Conservation (phyloP, 306 rosid genomes). For the Gleditsia sinensis region DNA sequence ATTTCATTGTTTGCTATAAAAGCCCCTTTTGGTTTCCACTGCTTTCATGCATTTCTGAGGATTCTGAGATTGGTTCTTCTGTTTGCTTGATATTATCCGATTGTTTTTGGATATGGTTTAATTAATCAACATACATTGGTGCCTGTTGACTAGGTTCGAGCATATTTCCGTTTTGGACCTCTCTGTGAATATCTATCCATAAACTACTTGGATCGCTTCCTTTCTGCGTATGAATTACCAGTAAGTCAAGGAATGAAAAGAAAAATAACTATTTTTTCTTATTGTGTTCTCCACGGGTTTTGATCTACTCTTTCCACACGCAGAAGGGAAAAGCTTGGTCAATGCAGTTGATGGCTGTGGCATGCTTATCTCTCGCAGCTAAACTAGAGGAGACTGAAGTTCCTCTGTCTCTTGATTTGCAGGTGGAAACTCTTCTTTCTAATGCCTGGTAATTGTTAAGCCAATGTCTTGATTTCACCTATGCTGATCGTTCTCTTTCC, state of each 20-base stretch:
- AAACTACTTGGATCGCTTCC: constrained; percentile 94
- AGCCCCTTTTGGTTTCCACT: not conserved
- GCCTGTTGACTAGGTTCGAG: constrained; percentile 61
- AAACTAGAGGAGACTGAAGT: constrained; percentile 86
- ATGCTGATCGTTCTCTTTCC: constrained; percentile 27
- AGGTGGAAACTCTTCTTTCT: constrained; percentile 47
- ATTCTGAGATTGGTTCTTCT: not conserved
- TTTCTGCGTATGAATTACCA: constrained; percentile 78
- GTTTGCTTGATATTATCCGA: constrained; percentile 6
- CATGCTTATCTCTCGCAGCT: constrained; percentile 88
- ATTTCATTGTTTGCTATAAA: not conserved
- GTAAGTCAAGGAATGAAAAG: constrained; percentile 58
- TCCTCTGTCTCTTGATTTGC: constrained; percentile 75
- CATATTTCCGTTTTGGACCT: constrained; percentile 84
- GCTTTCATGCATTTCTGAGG: not conserved
- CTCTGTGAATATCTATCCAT: constrained; percentile 75
- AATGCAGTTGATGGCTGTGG: constrained; percentile 88
- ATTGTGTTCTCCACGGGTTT: constrained; percentile 6
- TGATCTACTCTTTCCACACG: constrained; percentile 35
- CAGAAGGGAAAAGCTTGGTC: constrained; percentile 90
- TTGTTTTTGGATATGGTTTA: constrained; percentile 21
- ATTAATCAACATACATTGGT: not conserved
- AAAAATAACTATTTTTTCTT: not conserved
- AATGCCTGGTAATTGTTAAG: constrained; percentile 2
- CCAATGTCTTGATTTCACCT: constrained; percentile 22